Evolutionary conservation across 257 asterid genomes (phyloP).

Genomic region (Osmanthus fragrans): DNA sequence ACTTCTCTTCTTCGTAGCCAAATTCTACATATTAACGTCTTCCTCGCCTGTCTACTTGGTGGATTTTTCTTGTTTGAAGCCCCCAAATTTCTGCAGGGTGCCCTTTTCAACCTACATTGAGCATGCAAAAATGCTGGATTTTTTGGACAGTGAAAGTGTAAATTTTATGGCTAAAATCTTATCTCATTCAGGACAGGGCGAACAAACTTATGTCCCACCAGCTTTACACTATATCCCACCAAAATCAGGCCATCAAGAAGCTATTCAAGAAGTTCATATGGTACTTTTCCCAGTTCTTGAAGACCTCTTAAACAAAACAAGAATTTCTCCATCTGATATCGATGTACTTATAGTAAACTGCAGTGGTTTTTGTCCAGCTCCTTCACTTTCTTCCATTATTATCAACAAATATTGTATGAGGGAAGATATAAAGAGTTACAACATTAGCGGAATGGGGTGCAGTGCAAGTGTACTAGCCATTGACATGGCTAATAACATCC

Average conservation of each 20-base stretch:
- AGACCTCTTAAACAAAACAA: slow-evolving; percentile 53
- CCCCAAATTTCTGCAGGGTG: slow-evolving; percentile 63
- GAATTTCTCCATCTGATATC: slow-evolving; percentile 40
- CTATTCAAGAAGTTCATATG: slow-evolving; percentile 52
- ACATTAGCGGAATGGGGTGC: slow-evolving; percentile 88
- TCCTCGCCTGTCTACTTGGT: slow-evolving; percentile 51
- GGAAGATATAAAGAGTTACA: slow-evolving; percentile 67
- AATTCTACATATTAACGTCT: slow-evolving; percentile 33
- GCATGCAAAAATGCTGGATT: slow-evolving; percentile 55
- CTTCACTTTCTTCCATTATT: slow-evolving; percentile 66
- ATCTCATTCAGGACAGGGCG: slow-evolving; percentile 63
- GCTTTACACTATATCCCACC: slow-evolving; percentile 70
- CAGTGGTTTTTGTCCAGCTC: slow-evolving; percentile 86
- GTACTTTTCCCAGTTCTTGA: slow-evolving; percentile 63
- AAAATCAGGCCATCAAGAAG: slow-evolving; percentile 55
- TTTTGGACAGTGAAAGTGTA: slow-evolving; percentile 48
- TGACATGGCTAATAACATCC: slow-evolving; percentile 59
- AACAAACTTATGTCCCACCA: slow-evolving; percentile 76
- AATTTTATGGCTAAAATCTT: slow-evolving; percentile 67
- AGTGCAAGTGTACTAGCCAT: slow-evolving; percentile 74
- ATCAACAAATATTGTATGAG: slow-evolving; percentile 49
- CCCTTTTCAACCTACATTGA: slow-evolving; percentile 61
- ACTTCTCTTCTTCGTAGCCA: slow-evolving; percentile 24
- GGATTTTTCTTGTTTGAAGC: slow-evolving; percentile 71
- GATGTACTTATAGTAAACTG: slow-evolving; percentile 82